phyloP scores from a whole-genome alignment of 805 yeast species.

The Ascoidea rubescens region DNA sequence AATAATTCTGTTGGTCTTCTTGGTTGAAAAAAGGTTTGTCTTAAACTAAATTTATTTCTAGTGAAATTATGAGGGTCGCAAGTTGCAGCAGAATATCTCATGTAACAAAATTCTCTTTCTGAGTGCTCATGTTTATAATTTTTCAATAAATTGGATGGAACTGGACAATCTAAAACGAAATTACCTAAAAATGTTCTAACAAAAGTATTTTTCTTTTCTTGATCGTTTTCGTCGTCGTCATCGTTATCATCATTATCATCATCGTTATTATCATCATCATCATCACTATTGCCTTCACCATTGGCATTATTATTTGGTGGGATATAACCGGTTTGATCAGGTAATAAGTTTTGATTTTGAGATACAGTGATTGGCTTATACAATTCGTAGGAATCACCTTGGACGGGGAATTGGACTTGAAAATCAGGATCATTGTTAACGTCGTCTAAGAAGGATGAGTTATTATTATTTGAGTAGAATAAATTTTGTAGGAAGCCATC shows the following conservation, averaged over 20 bases:
- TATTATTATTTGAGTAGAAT: too few species aligned
- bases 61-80: slow-evolving; percentile 56
- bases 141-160: slow-evolving; percentile 46
- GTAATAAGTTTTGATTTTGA: neutral
- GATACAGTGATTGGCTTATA: neutral
- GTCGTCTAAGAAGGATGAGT: neutral
- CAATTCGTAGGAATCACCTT: neutral
- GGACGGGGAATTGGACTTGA: neutral
- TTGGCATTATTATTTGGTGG: too few species aligned
- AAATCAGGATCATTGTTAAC: neutral
- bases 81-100: slow-evolving; percentile 42
- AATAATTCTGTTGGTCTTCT: slow-evolving; percentile 42
- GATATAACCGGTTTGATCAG: neutral
- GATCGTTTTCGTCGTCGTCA: slow-evolving; percentile 1
- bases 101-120: slow-evolving; percentile 14
- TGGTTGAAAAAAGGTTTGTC: slow-evolving; percentile 41
- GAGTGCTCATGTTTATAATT: slow-evolving; percentile 25
- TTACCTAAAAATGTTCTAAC: slow-evolving; percentile 35
- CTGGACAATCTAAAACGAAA: slow-evolving; percentile 81
- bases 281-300: neutral
- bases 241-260: slow-evolving; percentile 4
- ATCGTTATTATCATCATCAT: slow-evolving; percentile 4
- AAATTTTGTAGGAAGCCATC: neutral
- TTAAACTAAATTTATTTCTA: slow-evolving; percentile 38
- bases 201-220: slow-evolving; percentile 3